Conservation (phyloP, 192 early-diverging fungal species). For the Pecoramyces ruminantium region DNA sequence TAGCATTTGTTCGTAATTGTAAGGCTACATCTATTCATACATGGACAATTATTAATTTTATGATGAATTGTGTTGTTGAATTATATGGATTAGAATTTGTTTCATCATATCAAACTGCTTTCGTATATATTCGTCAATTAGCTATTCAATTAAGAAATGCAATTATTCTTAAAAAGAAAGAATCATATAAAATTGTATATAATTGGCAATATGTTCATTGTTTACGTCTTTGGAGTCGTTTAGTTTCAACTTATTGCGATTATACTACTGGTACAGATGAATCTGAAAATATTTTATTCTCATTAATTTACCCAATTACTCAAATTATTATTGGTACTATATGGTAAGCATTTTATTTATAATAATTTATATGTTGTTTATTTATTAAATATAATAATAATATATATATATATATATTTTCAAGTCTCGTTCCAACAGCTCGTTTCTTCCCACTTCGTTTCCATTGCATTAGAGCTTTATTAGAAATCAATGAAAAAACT, state of each 20-base stretch:
- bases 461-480: constrained; percentile 57
- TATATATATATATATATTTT: background rate
- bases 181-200: constrained; percentile 78
- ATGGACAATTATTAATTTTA: constrained; percentile 69
- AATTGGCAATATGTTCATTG: constrained; percentile 96
- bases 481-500: constrained; percentile 51
- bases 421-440: constrained; percentile 71
- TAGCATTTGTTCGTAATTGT: constrained; percentile 60
- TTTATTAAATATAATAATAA: background rate
- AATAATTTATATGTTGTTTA: background rate
- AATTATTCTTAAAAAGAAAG: constrained; percentile 67
- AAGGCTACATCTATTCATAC: constrained; percentile 65
- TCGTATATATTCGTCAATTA: constrained; percentile 81
- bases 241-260: constrained; percentile 56
- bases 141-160: constrained; percentile 83
- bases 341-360: constrained; percentile 9
- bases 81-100: constrained; percentile 61
- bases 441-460: constrained; percentile 88
- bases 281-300: constrained; percentile 6
- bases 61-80: constrained; percentile 84
- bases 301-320: constrained; percentile 76
- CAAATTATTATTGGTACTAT: constrained; percentile 58
- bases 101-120: constrained; percentile 81
- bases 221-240: constrained; percentile 76
- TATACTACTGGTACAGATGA: constrained; percentile 13